These are phyloP conservation scores for Aspergillus novoparasiticus DNA, from an alignment of 2,329 filamentous ascomycete genomes.

Conservation along the genomic window DNA sequence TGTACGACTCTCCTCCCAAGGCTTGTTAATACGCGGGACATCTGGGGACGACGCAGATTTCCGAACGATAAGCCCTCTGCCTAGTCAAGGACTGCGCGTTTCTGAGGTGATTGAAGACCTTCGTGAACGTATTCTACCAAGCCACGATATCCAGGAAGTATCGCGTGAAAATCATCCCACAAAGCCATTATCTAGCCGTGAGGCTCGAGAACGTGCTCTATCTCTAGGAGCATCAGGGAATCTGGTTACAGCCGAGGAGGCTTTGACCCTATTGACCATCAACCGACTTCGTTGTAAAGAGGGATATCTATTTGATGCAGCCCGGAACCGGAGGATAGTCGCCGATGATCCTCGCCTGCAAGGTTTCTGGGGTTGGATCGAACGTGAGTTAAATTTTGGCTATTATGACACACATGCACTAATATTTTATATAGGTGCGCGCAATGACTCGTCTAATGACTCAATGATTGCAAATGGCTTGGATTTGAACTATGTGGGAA, in stretches of 20 bases:
- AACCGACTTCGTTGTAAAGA: conserved; percentile 55
- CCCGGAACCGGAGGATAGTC: conserved; percentile 58
- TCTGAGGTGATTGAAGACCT: conserved; percentile 34
- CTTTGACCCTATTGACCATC: conserved; percentile 45
- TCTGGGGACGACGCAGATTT: conserved; percentile 32
- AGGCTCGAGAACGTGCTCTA: conserved; percentile 39
- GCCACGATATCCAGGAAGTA: conserved; percentile 16
- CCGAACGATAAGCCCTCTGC: conserved; percentile 34
- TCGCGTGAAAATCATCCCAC: conserved; percentile 1
- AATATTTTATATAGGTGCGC: conserved; percentile 37
- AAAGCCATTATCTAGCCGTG: conserved; percentile 40
- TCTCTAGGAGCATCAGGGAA: conserved; percentile 31
- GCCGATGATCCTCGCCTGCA: conserved; percentile 59
- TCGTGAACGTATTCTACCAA: conserved; percentile 26
- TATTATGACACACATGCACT: conserved; percentile 6
- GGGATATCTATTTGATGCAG: conserved; percentile 56
- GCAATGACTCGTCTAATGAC: conserved; percentile 44
- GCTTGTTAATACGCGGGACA: conserved; percentile 35
- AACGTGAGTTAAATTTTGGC: conserved; percentile 42
- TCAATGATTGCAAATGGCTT: conserved; percentile 59
- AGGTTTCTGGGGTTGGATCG: conserved; percentile 61
- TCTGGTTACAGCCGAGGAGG: conserved; percentile 40
- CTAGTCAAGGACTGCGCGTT: conserved; percentile 28
- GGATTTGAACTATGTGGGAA: conserved; percentile 64
- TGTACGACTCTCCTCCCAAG: conserved; percentile 41